phyloP scores from a whole-genome alignment of 352 stramenopile genomes.

The Pythium sukuiense region DNA sequence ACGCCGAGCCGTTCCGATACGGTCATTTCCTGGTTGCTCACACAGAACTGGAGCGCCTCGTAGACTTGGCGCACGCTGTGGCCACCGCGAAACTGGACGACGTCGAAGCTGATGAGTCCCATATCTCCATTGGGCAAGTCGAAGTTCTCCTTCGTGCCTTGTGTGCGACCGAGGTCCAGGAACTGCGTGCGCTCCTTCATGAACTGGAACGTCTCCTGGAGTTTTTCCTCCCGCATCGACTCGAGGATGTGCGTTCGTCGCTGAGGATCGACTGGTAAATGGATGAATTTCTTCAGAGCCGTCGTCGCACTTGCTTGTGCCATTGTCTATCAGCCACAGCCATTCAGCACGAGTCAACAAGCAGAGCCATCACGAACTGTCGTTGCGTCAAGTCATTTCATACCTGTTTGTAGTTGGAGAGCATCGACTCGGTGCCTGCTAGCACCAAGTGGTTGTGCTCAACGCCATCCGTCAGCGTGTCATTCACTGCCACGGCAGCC shows the following conservation, averaged over 20 bases:
- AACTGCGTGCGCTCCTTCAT: constrained; percentile 13
- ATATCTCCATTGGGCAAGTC: constrained; percentile 10
- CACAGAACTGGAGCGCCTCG: constrained; percentile 15
- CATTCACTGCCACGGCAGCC: background rate
- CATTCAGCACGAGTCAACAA: too few species aligned
- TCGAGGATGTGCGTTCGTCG: background rate
- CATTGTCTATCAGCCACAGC: background rate
- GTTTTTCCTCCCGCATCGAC: background rate
- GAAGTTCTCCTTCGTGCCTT: background rate
- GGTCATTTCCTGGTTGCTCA: constrained; percentile 24
- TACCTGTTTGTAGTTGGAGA: background rate
- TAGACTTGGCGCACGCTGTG: constrained; percentile 13
- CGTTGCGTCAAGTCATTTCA: background rate
- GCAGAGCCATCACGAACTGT: background rate
- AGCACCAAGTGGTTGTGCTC: too few species aligned
- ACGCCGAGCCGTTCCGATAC: constrained; percentile 21
- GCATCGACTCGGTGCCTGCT: background rate
- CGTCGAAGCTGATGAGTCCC: background rate
- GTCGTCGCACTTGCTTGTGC: background rate
- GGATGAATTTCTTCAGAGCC: constrained; percentile 13
- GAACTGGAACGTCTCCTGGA: constrained; percentile 2
- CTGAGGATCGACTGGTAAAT: constrained; percentile 7
- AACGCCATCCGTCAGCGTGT: background rate
- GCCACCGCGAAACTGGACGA: background rate
- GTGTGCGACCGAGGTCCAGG: background rate